Base-by-base conservation (phyloP, 2,329 filamentous ascomycete genomes). In the Chrysoporthe puriensis region DNA sequence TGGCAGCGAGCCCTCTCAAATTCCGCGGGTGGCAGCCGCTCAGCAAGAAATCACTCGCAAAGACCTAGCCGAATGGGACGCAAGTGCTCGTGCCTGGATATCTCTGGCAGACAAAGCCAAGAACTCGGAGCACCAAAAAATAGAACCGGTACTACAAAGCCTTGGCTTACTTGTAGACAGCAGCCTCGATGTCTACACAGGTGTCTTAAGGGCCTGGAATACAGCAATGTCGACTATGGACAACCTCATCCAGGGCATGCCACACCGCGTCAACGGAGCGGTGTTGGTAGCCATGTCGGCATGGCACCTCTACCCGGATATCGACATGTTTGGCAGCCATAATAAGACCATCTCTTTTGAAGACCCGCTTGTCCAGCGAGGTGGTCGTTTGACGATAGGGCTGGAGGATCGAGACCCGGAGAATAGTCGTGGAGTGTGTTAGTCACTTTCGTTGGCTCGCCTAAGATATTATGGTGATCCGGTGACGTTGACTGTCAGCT, bases 41-140 rank as follows among this genome's bases (percentile, higher is more conserved):
- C 46, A 50, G 8, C 46, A 50, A n/a, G 46, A 50, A 7, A 68
- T 79, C 42, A 66, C 64, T 1, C 64, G 74, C 46, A 65, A 71
- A 0, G 69, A 80, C 26, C 64, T 81, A 6, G 74, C 74, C 1
- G 64, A 71, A 3, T 81, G 79, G 79, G 79, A 80, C 71, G 74
- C 76, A 1, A 79, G 78, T 63, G 76, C 77, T 0, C 71, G 79
- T 2, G 69, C 79, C 0, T 82, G 79, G 80, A 69, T 81, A 1
- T 69, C 70, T 2, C 73, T 66, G 1, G 79, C 77, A 6, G 77
- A 79, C 60, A 44, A 66, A 6, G 73, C 70, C 16, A 78, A 70
- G 67, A 34, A 14, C 3, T 32, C 36, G 5, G 60, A 78, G 58
- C 73, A 75, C 18, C 74, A 66, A 8, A 74, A 77, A 57, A 64